Base-by-base conservation (phyloP, 2,329 filamentous ascomycete species). In the Nigrospora oryzae region DNA sequence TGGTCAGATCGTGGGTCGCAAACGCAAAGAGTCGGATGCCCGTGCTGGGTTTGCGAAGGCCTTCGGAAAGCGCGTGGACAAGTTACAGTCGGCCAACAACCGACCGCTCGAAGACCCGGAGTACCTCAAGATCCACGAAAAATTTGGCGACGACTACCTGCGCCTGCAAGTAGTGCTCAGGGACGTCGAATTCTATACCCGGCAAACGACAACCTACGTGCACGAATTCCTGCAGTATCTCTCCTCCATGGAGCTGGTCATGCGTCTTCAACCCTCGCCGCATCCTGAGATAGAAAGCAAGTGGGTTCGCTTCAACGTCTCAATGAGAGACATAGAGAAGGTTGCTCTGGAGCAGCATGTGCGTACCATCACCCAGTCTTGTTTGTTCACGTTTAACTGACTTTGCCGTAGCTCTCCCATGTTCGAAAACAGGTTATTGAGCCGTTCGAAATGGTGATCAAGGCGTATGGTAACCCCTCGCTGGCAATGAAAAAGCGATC, bases 401-500 rank as follows among this genome's bases (percentile, higher is more conserved):
- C 52, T 17, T 13, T 7, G 31, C 19, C 17, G 45, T 46, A 80
- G 72, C 68, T 82, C 48, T 63, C 68, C 7, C 77, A 84, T 56
- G 84, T 97, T 38, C 79, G 86, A 43, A 87, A 84, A 60, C 82
- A 84, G 55, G 88, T 95, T 40, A 88, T 95, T 50, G 84, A 90
- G 53, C 91, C 89, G 1, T 88, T 94, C 63, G 77, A 87, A 53
- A 76, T 79, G 38, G 75, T 90, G 30, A 85, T 93, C 60, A 83
- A 86, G 56, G 74, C 88, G 10, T 90, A 95, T 56, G 83, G 86
- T 43, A 86, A 87, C 33, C 89, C 91, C 2, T 86, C 89, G 40
- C 78, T 89, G 47, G 84, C 93, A 4, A 95, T 97, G 80, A 87
- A 89, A 60, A 95, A 97, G 68, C 85, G 93, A 19, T 84, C 90